Evolutionary conservation across 176 grass and related monocot genomes (phyloP), one percentile per base, ranked within the genome.

Genomic region (Chloris gayana): DNA sequence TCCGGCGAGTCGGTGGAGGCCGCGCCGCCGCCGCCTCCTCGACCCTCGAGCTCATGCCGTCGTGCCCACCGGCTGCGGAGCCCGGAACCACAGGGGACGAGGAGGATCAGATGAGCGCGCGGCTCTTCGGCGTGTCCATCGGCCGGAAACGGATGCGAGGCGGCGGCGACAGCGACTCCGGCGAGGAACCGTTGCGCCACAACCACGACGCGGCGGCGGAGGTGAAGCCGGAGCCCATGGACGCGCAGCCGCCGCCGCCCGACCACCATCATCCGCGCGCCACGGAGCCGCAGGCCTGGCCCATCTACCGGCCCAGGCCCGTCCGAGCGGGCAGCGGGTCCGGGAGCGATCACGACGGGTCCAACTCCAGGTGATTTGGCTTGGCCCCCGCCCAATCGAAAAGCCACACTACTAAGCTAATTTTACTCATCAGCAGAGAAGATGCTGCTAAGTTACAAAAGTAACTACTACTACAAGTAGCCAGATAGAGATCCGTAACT

Each of bases 101-200:
- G 5, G 84, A 77, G 31, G 92, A 83, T 0, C 64, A 82, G 25
- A 76, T 72, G 32, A 54, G 83, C 67, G 75, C 93, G 7, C 81
- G 72, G 82, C 79, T 97, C 17, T 97, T 97, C 72, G 91, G 88
- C 39, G 91, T 97, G 80, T 89, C 90, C 24, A 92, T 93, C 32
- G 91, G 93, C 3, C 51, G 85, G 69, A 97, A 97, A 64, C 65
- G 93, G 47, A 56, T 62, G 78, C 82, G 83, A 0, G 83, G 74
- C 31, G 87, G 71, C 17, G 62, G 51, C 62, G 22, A 19, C 51
- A 45, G 18, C 47, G 85, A 46, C 46, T 70, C 31, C 35, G 75
- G 44, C 24, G 78, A 51, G 4, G 79, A 64, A 6, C 53, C 31
- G 14, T 46, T 67, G 9, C 26, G 26, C 15, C 30, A 34, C 17